Conservation (phyloP, 768 basidiomycete species). For the Cystobasidiopsis lactophilus region DNA sequence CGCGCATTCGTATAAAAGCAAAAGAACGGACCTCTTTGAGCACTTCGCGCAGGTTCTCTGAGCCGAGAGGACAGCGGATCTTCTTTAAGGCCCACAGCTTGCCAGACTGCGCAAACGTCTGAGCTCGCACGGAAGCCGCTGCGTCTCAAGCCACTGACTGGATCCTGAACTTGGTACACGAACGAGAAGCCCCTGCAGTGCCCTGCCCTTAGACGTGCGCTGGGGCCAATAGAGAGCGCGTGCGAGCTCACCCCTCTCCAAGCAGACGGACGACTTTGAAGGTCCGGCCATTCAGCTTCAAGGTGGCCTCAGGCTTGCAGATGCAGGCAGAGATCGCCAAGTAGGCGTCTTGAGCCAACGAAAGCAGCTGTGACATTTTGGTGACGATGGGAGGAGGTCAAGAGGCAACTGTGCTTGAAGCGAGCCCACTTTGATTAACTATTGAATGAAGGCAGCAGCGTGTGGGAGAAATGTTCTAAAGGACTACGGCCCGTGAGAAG, state of each 20-base stretch:
- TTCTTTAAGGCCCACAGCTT: slow-evolving; percentile 92
- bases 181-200: slow-evolving; percentile 33
- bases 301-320: slow-evolving; percentile 35
- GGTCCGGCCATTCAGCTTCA: slow-evolving; percentile 83
- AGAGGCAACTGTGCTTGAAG: too few species aligned
- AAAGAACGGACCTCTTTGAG: slow-evolving; percentile 45
- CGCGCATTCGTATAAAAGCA: too few species aligned
- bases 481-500: too few species aligned
- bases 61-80: slow-evolving; percentile 73
- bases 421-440: too few species aligned
- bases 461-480: too few species aligned
- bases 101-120: slow-evolving; percentile 31
- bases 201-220: slow-evolving; percentile 30
- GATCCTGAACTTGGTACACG: slow-evolving; percentile 29
- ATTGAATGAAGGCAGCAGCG: too few species aligned
- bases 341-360: neutral
- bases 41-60: slow-evolving; percentile 44
- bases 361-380: neutral
- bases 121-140: slow-evolving; percentile 20
- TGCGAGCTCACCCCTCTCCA: slow-evolving; percentile 93
- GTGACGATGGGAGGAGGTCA: too few species aligned
- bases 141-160: neutral
- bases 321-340: neutral
- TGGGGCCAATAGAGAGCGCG: slow-evolving; percentile 38
- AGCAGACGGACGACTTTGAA: slow-evolving; percentile 81